Conservation (phyloP, 495 filamentous ascomycete genomes). For the Halenospora varia region DNA sequence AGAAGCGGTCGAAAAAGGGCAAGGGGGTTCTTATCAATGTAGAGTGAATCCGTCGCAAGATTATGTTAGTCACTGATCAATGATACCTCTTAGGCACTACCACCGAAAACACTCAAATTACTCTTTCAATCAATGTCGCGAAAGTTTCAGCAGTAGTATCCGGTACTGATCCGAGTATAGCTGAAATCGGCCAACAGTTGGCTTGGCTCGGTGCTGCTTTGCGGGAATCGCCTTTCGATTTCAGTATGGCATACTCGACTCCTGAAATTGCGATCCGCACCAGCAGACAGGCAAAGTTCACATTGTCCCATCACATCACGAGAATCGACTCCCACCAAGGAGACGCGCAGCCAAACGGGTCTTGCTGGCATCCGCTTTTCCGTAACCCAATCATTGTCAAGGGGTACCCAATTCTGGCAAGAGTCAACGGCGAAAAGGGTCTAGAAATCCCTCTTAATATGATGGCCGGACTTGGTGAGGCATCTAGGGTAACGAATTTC, state of each 20-base stretch:
- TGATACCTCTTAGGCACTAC: no score
- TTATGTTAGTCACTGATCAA: no score
- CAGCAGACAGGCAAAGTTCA: no score
- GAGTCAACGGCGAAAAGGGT: slow-evolving; percentile 10
- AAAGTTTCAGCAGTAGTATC: no score
- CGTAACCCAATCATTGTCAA: slow-evolving; percentile 30
- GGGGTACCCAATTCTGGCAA: slow-evolving; percentile 30
- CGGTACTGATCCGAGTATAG: no score
- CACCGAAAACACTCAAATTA: no score
- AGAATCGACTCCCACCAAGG: no score
- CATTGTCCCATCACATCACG: no score
- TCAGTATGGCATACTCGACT: neutral
- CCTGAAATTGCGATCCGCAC: neutral
- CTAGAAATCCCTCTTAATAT: slow-evolving; percentile 21
- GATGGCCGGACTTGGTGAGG: slow-evolving; percentile 1
- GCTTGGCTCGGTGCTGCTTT: slow-evolving; percentile 17
- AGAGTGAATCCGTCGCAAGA: no score
- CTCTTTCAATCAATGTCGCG: no score
- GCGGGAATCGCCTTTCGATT: slow-evolving; percentile 4
- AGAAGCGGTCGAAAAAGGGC: neutral
- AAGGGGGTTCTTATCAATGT: neutral
- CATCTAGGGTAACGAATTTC: slow-evolving; percentile 1
- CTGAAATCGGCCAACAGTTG: slow-evolving; percentile 15
- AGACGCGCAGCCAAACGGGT: no score
- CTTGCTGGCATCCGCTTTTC: slow-evolving; percentile 36